Percentiles rank a stretch among this genome's conserved stretches.
phyloP scores from a whole-genome alignment of 306 rosid species.

The Pterocarpus macrocarpus region DNA sequence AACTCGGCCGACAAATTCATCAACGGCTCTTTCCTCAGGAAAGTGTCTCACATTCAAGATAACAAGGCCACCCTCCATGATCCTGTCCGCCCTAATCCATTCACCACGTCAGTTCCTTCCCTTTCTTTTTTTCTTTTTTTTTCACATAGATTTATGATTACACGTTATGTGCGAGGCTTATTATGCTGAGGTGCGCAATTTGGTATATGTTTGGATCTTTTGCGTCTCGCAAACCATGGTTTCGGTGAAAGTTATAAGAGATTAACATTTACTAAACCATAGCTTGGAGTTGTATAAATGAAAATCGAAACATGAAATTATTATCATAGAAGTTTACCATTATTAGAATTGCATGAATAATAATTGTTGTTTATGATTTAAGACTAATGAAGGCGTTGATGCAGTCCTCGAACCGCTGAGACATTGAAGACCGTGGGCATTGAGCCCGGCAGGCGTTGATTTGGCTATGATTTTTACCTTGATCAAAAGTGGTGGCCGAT shows the following conservation, averaged over 20 bases:
- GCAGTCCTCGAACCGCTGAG: constrained; percentile 48
- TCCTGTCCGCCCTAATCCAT: constrained; percentile 54
- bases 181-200: no score
- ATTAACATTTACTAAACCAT: no score
- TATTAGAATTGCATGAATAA: no score
- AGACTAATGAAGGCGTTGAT: not conserved
- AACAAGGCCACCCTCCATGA: constrained; percentile 24
- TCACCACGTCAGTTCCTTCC: constrained; percentile 26
- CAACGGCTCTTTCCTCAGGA: constrained; percentile 51
- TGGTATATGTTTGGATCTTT: no score
- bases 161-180: no score
- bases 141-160: no score
- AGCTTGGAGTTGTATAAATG: no score
- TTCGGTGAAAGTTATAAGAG: no score
- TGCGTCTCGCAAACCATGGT: no score
- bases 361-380: not conserved
- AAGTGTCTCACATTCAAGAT: constrained; percentile 44
- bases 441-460: constrained; percentile 35
- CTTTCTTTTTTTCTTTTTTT: no score
- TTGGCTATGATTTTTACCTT: not conserved
- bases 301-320: no score
- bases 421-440: constrained; percentile 56
- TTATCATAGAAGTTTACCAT: no score
- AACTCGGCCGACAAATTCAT: constrained; percentile 48
- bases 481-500: constrained; percentile 29